Conservation (phyloP, 495 filamentous ascomycete genomes). For the Penicillium fimorum region DNA sequence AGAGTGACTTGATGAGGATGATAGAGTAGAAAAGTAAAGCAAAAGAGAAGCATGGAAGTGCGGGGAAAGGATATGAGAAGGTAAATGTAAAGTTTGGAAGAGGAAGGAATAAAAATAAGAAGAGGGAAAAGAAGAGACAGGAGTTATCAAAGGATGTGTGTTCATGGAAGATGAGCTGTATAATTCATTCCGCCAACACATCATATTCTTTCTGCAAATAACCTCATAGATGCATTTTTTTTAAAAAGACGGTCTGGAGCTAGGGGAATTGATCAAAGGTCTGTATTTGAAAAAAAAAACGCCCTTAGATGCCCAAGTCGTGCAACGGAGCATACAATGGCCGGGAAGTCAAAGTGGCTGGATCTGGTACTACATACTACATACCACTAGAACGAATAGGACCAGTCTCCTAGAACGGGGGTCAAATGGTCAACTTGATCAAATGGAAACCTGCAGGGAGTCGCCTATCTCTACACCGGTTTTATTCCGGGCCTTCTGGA, state of each 20-base stretch:
- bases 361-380: slow-evolving; percentile 20
- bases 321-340: slow-evolving; percentile 29
- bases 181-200: slow-evolving; percentile 20
- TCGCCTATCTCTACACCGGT: slow-evolving; percentile 5
- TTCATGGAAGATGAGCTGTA: slow-evolving; percentile 25
- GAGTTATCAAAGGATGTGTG: slow-evolving; percentile 2
- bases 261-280: slow-evolving; percentile 1
- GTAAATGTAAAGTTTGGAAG: background rate
- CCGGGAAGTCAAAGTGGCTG: slow-evolving; percentile 17
- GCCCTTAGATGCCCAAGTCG: slow-evolving; percentile 14
- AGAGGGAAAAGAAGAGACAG: slow-evolving; percentile 15
- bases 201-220: slow-evolving; percentile 17
- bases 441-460: slow-evolving; percentile 19
- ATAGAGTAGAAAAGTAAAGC: background rate
- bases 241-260: slow-evolving; percentile 10
- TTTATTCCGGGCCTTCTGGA: slow-evolving; percentile 15
- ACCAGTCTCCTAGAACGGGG: background rate
- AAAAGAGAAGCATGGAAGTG: background rate
- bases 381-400: slow-evolving; percentile 13
- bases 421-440: background rate
- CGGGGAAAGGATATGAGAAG: background rate
- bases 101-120: background rate
- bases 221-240: slow-evolving; percentile 10
- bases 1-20: background rate
- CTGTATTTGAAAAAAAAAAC: slow-evolving; percentile 8